Evolutionary conservation across 2,329 filamentous ascomycete genomes (phyloP).

Genomic region (Lachnellula suecica): DNA sequence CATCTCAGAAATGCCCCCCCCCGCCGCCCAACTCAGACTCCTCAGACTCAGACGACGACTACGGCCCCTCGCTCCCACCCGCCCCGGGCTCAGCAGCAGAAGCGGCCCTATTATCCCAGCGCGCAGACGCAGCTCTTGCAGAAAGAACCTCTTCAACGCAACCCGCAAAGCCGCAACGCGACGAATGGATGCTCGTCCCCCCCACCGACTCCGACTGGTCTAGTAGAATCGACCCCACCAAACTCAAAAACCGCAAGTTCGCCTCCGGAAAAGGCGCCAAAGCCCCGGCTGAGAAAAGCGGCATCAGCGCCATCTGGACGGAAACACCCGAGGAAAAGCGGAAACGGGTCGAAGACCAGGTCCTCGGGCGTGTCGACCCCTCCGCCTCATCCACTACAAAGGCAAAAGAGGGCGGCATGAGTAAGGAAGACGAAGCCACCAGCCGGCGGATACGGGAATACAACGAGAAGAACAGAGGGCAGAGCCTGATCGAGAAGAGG

Average conservation of each 20-base stretch:
- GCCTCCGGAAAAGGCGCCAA: conserved; percentile 64
- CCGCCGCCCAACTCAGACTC: conserved; percentile 29
- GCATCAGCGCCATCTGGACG: conserved; percentile 65
- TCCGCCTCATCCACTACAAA: conserved; percentile 8
- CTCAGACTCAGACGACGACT: conserved; percentile 47
- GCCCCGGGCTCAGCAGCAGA: conserved; percentile 34
- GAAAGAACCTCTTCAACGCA: conserved; percentile 33
- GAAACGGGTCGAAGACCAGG: conserved; percentile 75
- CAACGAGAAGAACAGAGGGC: conserved; percentile 53
- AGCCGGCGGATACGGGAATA: conserved; percentile 56
- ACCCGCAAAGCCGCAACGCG: conserved; percentile 59
- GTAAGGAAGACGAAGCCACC: conserved; percentile 41
- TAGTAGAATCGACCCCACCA: conserved; percentile 76
- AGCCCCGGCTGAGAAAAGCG: conserved; percentile 34
- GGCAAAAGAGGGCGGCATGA: conserved; percentile 20
- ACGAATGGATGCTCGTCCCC: conserved; percentile 81
- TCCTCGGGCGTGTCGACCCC: conserved; percentile 63
- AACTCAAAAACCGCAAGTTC: conserved; percentile 80
- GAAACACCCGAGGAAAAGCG: conserved; percentile 89
- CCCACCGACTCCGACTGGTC: conserved; percentile 53
- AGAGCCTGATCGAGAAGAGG: conserved; percentile 55
- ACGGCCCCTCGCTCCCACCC: conserved; percentile 58
- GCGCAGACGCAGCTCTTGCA: conserved; percentile 9
- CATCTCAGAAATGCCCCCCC: conserved; percentile 38
- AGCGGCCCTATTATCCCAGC: conserved; percentile 4